Evolutionary conservation across 2,329 filamentous ascomycete species (phyloP).

Genomic region (Lasiodiplodia sp.): DNA sequence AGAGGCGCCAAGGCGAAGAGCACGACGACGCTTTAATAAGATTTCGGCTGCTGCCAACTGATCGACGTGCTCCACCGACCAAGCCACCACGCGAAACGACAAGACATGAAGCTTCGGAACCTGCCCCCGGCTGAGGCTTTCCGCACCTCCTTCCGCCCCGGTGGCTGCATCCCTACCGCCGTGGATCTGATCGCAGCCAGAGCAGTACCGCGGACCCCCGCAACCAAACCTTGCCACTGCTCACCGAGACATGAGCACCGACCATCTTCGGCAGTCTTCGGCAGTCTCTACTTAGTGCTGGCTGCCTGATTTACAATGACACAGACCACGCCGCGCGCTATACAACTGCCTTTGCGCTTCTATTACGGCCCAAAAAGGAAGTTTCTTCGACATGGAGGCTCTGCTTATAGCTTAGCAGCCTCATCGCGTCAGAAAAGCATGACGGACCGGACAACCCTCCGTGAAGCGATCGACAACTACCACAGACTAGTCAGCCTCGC

Average conservation of each 20-base stretch:
- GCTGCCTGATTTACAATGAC: neutral
- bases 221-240: neutral
- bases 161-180: neutral
- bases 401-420: neutral
- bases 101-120: constrained; percentile 2
- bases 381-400: neutral
- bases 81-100: neutral
- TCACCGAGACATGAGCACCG: neutral
- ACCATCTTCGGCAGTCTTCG: constrained; percentile 11
- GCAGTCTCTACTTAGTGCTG: neutral
- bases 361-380: neutral
- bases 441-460: neutral
- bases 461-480: neutral
- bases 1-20: neutral
- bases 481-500: neutral
- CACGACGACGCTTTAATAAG: neutral
- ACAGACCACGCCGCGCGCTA: neutral
- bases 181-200: neutral
- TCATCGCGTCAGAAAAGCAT: neutral
- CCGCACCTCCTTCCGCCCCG: constrained; percentile 1
- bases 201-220: neutral
- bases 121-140: constrained; percentile 11
- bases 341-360: neutral
- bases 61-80: constrained; percentile 9
- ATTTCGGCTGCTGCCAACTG: neutral